These are phyloP conservation scores for Haematococcus lacustris DNA, from an alignment of 139 green algal genomes.

Conservation along the genomic window DNA sequence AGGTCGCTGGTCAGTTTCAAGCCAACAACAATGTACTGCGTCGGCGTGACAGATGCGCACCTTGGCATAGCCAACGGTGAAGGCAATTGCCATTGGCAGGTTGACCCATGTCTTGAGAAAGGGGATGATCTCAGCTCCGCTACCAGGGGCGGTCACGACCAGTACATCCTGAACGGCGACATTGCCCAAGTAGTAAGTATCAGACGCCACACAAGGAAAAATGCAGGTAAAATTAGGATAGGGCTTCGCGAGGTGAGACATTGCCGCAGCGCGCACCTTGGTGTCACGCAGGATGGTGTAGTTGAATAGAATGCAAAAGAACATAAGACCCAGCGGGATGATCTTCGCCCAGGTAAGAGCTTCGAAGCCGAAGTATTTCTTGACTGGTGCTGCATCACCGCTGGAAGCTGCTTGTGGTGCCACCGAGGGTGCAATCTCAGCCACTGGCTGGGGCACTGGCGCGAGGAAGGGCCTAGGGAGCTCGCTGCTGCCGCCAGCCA, in stretches of 20 bases:
- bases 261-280: too few species aligned
- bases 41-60: too few species aligned
- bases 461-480: not conserved
- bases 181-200: too few species aligned
- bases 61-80: conserved; percentile 89
- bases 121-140: conserved; percentile 94
- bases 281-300: conserved; percentile 99
- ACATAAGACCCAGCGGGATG: conserved; percentile 89
- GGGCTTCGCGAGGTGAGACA: too few species aligned
- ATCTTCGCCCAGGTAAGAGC: conserved; percentile 82
- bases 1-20: too few species aligned
- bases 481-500: not conserved
- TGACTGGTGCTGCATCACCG: conserved; percentile 4
- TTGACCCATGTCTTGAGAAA: conserved; percentile 99
- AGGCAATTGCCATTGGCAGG: conserved; percentile 90
- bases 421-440: not conserved
- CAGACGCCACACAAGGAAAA: too few species aligned
- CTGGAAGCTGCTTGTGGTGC: not conserved
- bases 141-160: conserved; percentile 95
- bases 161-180: conserved; percentile 92
- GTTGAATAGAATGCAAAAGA: conserved; percentile 99
- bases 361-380: conserved; percentile 52
- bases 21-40: too few species aligned
- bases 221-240: too few species aligned
- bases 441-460: not conserved